These are phyloP conservation scores for Fusarium praegraminearum DNA, from an alignment of 2,329 filamentous ascomycete species.

Conservation along the genomic window DNA sequence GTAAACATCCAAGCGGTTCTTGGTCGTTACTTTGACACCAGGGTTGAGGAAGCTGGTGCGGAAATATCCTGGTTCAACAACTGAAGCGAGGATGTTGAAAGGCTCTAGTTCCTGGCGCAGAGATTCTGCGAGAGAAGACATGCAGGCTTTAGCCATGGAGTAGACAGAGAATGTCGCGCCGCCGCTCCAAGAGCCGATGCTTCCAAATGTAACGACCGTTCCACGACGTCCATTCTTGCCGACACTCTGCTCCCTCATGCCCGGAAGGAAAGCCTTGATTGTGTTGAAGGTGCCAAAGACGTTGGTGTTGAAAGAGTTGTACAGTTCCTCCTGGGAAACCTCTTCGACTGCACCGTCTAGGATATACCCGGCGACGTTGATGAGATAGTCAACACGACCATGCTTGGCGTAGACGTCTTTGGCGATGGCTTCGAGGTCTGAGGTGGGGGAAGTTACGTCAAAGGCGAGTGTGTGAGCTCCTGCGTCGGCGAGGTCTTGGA, in stretches of 20 bases:
- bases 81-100: slow-evolving; percentile 58
- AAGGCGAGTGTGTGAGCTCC: slow-evolving; percentile 60
- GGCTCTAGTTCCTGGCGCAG: slow-evolving; percentile 58
- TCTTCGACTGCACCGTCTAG: slow-evolving; percentile 59
- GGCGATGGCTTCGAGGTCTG: slow-evolving; percentile 53
- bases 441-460: slow-evolving; percentile 59
- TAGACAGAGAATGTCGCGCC: slow-evolving; percentile 56
- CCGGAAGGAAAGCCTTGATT: slow-evolving; percentile 60
- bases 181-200: slow-evolving; percentile 59
- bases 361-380: slow-evolving; percentile 62
- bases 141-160: slow-evolving; percentile 60
- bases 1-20: slow-evolving; percentile 52
- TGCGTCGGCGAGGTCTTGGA: slow-evolving; percentile 56
- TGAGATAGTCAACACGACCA: slow-evolving; percentile 60
- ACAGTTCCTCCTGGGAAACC: slow-evolving; percentile 53
- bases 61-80: slow-evolving; percentile 66
- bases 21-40: slow-evolving; percentile 43
- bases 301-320: slow-evolving; percentile 62
- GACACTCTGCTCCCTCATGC: slow-evolving; percentile 56
- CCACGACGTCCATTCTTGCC: slow-evolving; percentile 44
- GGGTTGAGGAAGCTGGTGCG: slow-evolving; percentile 62
- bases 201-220: slow-evolving; percentile 60
- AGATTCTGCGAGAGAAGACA: slow-evolving; percentile 59
- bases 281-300: slow-evolving; percentile 65
- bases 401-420: slow-evolving; percentile 49